phyloP scores from a whole-genome alignment of 768 basidiomycete species.

The Hygrocybe coccinea region DNA sequence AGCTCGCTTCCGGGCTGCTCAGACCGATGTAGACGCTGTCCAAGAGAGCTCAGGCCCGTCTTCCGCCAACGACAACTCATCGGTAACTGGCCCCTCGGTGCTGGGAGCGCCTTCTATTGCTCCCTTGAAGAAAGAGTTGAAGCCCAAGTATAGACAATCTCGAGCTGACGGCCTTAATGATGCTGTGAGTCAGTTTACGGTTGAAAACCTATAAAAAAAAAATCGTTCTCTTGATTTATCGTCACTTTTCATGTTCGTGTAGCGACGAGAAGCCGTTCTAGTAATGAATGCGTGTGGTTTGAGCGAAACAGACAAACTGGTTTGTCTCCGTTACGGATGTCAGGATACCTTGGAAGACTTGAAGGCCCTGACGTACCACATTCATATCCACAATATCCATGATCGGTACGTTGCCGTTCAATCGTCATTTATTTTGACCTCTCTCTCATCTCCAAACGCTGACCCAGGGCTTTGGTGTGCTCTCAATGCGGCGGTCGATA shows the following conservation, averaged over 20 bases:
- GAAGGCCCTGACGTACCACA: slow-evolving; percentile 46
- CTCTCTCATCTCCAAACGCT: neutral
- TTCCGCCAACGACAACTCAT: no score
- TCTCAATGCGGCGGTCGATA: slow-evolving; percentile 19
- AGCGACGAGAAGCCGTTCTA: slow-evolving; percentile 37
- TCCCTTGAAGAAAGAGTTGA: no score
- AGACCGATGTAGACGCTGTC: no score
- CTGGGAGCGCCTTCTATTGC: no score
- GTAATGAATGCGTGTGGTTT: slow-evolving; percentile 26
- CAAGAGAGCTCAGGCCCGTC: no score
- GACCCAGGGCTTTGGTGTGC: slow-evolving; percentile 19
- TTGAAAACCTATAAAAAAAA: no score
- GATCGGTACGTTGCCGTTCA: slow-evolving; percentile 31
- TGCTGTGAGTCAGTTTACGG: no score
- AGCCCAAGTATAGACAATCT: no score
- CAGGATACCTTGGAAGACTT: slow-evolving; percentile 38
- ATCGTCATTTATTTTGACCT: neutral
- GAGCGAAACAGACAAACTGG: slow-evolving; percentile 29
- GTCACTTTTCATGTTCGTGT: neutral
- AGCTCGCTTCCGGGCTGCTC: no score
- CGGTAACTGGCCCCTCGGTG: no score
- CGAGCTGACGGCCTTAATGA: no score
- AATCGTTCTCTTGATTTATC: no score
- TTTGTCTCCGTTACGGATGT: slow-evolving; percentile 45
- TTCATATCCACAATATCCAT: slow-evolving; percentile 53